Percentiles rank a stretch among this genome's conserved stretches.
Evolutionary conservation across 1,284 basidiomycete genomes (phyloP).

Genomic region (Tilletia setariae): DNA sequence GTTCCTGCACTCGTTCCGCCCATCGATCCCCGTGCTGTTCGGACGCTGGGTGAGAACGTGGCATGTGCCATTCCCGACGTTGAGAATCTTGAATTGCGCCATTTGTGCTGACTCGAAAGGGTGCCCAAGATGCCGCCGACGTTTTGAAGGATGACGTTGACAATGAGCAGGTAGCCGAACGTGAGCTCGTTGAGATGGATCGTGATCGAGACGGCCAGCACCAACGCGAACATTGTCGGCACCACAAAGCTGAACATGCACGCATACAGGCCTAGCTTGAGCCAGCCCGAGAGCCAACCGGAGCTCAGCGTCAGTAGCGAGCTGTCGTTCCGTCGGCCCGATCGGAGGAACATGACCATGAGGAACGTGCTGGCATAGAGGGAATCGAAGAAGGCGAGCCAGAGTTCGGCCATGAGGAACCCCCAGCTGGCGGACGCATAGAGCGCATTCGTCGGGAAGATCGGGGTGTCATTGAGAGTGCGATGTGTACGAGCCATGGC

Average conservation of each 20-base stretch:
- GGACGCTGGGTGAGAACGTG: too few relatives aligned
- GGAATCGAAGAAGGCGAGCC: conserved; percentile 13
- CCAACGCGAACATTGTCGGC: background rate
- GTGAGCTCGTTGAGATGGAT: background rate
- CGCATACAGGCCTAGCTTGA: background rate
- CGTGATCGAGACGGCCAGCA: background rate
- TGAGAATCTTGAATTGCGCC: conserved; percentile 6
- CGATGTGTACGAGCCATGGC: background rate
- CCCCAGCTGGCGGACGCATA: background rate
- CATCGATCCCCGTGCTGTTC: too few relatives aligned
- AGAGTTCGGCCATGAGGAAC: conserved; percentile 14
- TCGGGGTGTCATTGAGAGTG: background rate
- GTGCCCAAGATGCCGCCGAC: conserved; percentile 3
- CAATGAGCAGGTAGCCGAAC: conserved; percentile 9
- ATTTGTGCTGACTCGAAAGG: conserved; percentile 6
- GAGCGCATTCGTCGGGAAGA: background rate
- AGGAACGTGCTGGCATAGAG: conserved; percentile 1
- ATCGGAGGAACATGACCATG: conserved; percentile 6
- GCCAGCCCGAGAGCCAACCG: conserved; percentile 13
- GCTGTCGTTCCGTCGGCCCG: conserved; percentile 8
- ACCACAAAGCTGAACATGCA: conserved; percentile 15
- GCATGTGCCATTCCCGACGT: conserved; percentile 1
- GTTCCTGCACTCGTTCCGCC: too few relatives aligned
- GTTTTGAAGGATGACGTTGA: conserved; percentile 12
- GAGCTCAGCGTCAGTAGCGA: background rate